Conservation (phyloP, 1,284 basidiomycete genomes). For the Ceratobasidium sp. region DNA sequence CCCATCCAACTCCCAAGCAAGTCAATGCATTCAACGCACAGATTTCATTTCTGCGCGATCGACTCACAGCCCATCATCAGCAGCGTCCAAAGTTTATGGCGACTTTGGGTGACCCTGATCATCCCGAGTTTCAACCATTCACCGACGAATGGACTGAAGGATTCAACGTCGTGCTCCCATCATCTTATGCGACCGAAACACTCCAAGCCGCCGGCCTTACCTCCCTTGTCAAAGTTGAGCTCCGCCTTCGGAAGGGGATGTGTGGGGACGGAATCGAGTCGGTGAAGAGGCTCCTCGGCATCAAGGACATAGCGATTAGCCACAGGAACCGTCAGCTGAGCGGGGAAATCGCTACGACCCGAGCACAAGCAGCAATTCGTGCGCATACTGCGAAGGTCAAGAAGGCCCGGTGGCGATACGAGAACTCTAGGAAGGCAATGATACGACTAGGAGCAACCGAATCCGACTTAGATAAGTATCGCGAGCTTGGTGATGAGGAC, state of each 20-base stretch:
- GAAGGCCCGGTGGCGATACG: constrained; percentile 16
- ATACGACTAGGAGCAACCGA: background rate
- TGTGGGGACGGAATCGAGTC: constrained; percentile 9
- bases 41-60: background rate
- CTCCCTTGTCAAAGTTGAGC: background rate
- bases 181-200: background rate
- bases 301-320: background rate
- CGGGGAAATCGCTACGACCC: constrained; percentile 8
- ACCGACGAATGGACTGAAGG: background rate
- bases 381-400: background rate
- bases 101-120: background rate
- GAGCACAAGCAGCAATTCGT: background rate
- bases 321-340: background rate
- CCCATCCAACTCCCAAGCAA: background rate
- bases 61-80: background rate
- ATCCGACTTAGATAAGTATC: background rate
- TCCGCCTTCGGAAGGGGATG: background rate
- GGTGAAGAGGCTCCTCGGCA: background rate
- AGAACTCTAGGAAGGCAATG: background rate
- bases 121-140: background rate
- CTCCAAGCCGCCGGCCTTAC: background rate
- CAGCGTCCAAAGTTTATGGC: background rate
- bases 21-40: background rate
- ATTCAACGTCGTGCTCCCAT: background rate
- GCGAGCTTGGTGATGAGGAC: background rate